Conservation (phyloP, 129 eudicot genomes). For the Artemisia argyi region DNA sequence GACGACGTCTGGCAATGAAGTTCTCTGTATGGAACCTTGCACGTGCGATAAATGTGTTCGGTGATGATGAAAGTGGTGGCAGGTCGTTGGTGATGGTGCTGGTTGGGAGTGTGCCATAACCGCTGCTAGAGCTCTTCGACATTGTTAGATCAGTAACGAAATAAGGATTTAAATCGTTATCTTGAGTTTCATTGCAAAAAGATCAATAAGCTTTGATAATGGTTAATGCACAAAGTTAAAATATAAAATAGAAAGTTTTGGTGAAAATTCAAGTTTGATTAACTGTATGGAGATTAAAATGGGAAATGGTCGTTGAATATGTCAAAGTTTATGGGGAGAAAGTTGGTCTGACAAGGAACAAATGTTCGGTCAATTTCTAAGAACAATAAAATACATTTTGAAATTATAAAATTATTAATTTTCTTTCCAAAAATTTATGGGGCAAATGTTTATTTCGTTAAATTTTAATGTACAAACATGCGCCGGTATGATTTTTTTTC, state of each 20-base stretch:
- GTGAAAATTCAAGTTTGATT: conserved; percentile 3
- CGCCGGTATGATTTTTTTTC: no score
- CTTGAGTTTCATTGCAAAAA: conserved; percentile 2
- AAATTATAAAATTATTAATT: no score
- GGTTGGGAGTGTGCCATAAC: conserved; percentile 44
- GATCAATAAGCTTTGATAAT: conserved; percentile 9
- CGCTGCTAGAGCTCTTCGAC: conserved; percentile 33
- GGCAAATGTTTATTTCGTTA: no score
- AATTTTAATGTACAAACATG: no score
- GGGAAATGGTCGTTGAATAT: conserved; percentile 27
- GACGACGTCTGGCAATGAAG: conserved; percentile 55
- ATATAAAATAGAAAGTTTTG: conserved; percentile 14
- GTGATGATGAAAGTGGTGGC: conserved; percentile 15
- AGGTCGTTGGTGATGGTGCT: conserved; percentile 19
- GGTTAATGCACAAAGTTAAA: neutral
- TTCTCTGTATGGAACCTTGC: conserved; percentile 39
- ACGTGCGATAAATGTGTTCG: conserved; percentile 25
- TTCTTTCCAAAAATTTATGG: no score
- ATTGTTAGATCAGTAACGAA: conserved; percentile 24
- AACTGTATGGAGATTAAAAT: conserved; percentile 23
- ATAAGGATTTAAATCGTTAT: neutral
- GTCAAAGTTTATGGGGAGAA: conserved; percentile 18
- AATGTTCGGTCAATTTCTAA: conserved; percentile 22
- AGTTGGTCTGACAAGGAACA: conserved; percentile 15
- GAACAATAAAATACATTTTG: neutral